Evolutionary conservation across 2,329 filamentous ascomycete species (phyloP), one percentile per base, ranked within the genome.

Genomic region (Fusarium sp.): DNA sequence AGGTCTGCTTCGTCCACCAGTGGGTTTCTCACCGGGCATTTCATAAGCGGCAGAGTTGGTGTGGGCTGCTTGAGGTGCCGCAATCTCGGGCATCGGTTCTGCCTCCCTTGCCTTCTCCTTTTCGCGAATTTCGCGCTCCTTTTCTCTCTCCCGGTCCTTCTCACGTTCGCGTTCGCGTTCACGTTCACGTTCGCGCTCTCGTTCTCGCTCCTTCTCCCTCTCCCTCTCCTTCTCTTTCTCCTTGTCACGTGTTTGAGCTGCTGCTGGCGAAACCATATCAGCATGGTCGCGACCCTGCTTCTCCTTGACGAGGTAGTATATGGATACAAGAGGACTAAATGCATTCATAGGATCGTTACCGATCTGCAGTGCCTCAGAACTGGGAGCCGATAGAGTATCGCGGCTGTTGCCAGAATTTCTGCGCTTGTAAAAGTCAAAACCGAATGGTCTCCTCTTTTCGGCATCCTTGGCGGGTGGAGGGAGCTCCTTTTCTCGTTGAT

Each of bases 301-400:
- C 85, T 99, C 96, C 75, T 91, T 92, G n/a, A 98, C 96, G 7
- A 99, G 89, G 79, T 97, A 97, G 82, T 99, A 99, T 20, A 99
- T 92, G 3, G 96, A 98, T 13, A 98, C 87, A 20, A 98, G 86
- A 13, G 96, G 96, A 77, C 93, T 96, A 81, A 94, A 99, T 8
- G 96, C 96, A 81, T 98, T 98, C 66, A 97, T 85, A 2, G 96
- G 95, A 79, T 99, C 96, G 64, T 89, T 90, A 17, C 95, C 95
- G 39, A 96, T 85, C 74, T 94, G 91, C 24, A 98, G 87, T 8
- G 93, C 93, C 81, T 99, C 96, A 3, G 91, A 90, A 58, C 96
- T 98, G n/a, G 94, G 92, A 3, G 91, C 92, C 10, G 88, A 90
- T 72, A 99, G 85, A 7, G 95, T 98, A 80, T 98, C 96, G 74